Percentiles rank a stretch among this genome's conserved stretches.
phyloP scores from a whole-genome alignment of 164 flowering plant genomes.

The Magnolia sinica region DNA sequence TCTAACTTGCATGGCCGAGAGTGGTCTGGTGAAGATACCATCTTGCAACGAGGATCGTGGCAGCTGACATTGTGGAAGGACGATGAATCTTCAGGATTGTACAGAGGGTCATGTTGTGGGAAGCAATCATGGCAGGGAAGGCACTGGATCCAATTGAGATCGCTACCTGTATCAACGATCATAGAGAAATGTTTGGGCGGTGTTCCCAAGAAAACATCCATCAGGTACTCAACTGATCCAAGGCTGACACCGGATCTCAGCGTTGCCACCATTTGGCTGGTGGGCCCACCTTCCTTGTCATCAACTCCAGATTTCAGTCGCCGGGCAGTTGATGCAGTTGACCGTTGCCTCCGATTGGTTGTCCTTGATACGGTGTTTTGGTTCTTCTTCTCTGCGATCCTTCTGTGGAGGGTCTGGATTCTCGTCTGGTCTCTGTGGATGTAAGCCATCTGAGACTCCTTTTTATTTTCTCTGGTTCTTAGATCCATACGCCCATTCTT shows the following conservation, averaged over 20 bases:
- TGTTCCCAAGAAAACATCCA: slow-evolving; percentile 89
- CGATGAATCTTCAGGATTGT: slow-evolving; percentile 59
- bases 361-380: slow-evolving; percentile 35
- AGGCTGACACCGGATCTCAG: slow-evolving; percentile 80
- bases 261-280: slow-evolving; percentile 59
- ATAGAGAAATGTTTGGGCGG: slow-evolving; percentile 84
- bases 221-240: slow-evolving; percentile 98
- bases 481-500: slow-evolving; percentile 29
- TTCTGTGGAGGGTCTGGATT: slow-evolving; percentile 52
- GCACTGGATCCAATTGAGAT: slow-evolving; percentile 95
- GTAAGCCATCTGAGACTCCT: slow-evolving; percentile 38
- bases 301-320: slow-evolving; percentile 22
- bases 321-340: slow-evolving; percentile 18
- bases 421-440: slow-evolving; percentile 45
- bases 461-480: slow-evolving; percentile 12
- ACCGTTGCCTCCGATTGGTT: slow-evolving; percentile 7
- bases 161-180: slow-evolving; percentile 95
- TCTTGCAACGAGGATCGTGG: slow-evolving; percentile 55
- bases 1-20: slow-evolving; percentile 50
- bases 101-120: slow-evolving; percentile 70
- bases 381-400: slow-evolving; percentile 61
- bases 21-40: slow-evolving; percentile 82
- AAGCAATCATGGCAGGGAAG: slow-evolving; percentile 83
- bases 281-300: not conserved
- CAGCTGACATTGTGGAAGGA: slow-evolving; percentile 60